Conservation (phyloP, 2,329 filamentous ascomycete genomes). For the Rhexocercosporidium sp. region DNA sequence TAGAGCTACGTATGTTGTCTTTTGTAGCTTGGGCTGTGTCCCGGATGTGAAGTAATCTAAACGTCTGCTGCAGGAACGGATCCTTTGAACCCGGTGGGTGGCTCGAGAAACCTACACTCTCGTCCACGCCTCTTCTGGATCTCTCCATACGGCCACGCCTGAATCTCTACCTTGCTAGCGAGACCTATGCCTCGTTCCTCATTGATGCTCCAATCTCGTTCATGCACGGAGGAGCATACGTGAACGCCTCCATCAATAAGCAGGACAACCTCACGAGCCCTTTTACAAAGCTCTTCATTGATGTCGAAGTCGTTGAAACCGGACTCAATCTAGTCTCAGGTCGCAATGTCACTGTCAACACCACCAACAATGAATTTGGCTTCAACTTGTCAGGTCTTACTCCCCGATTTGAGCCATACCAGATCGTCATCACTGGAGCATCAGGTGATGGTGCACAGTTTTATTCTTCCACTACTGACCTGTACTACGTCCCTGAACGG, state of each 20-base stretch:
- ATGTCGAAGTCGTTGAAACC: conserved; percentile 37
- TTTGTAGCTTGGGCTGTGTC: background rate
- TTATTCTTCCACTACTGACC: conserved; percentile 43
- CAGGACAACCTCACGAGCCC: conserved; percentile 28
- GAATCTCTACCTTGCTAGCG: conserved; percentile 51
- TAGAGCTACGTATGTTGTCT: conserved; percentile 41
- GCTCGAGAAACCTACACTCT: conserved; percentile 46
- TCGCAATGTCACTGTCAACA: conserved; percentile 43
- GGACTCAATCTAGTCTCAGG: conserved; percentile 34
- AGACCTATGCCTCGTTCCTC: conserved; percentile 46
- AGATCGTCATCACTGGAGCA: conserved; percentile 43
- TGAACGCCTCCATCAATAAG: conserved; percentile 32
- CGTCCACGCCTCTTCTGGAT: conserved; percentile 45
- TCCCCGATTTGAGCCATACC: conserved; percentile 44
- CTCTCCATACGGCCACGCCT: conserved; percentile 50
- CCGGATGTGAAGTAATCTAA: background rate
- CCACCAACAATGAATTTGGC: conserved; percentile 43
- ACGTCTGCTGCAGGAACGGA: conserved; percentile 44
- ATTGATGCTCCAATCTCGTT: conserved; percentile 48
- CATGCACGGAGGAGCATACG: conserved; percentile 43
- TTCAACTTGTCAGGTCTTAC: conserved; percentile 42
- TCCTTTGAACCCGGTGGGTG: conserved; percentile 54
- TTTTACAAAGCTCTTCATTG: conserved; percentile 31
- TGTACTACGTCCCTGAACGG: conserved; percentile 48
- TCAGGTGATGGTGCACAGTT: conserved; percentile 40